A percentile compares a stretch with the other conserved stretches of the same genome.
Conservation (phyloP, 164 flowering plant genomes). For the Pachysandra terminalis region DNA sequence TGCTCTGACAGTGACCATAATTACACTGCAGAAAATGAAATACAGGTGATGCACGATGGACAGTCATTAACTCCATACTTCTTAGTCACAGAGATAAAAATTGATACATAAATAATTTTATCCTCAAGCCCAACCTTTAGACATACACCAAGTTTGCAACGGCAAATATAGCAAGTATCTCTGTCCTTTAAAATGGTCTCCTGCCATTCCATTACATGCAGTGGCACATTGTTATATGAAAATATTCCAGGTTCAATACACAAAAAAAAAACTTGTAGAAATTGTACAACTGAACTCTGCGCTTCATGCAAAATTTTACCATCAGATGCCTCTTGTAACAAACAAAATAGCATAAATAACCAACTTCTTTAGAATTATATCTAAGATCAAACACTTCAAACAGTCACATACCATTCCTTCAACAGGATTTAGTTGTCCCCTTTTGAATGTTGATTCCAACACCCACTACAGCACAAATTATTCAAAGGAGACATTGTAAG, state of each 20-base stretch:
- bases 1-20: conserved; percentile 77
- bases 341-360: neutral
- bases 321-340: neutral
- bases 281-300: neutral
- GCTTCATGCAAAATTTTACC: neutral
- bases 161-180: conserved; percentile 66
- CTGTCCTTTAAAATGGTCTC: conserved; percentile 48
- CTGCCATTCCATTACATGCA: conserved; percentile 31
- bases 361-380: neutral
- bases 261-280: too few relatives aligned
- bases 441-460: conserved; percentile 69
- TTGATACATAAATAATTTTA: neutral
- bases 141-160: conserved; percentile 64
- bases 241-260: neutral
- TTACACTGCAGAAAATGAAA: conserved; percentile 58
- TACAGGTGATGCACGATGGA: neutral
- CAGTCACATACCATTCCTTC: conserved; percentile 75
- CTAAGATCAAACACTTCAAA: neutral
- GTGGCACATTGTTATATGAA: neutral
- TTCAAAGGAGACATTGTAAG: neutral
- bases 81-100: neutral
- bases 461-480: conserved; percentile 62
- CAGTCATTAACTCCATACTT: neutral
- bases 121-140: conserved; percentile 53
- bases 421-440: conserved; percentile 81